phyloP scores from a whole-genome alignment of 148 eudicot species.

The Rhododendron mucronatum region DNA sequence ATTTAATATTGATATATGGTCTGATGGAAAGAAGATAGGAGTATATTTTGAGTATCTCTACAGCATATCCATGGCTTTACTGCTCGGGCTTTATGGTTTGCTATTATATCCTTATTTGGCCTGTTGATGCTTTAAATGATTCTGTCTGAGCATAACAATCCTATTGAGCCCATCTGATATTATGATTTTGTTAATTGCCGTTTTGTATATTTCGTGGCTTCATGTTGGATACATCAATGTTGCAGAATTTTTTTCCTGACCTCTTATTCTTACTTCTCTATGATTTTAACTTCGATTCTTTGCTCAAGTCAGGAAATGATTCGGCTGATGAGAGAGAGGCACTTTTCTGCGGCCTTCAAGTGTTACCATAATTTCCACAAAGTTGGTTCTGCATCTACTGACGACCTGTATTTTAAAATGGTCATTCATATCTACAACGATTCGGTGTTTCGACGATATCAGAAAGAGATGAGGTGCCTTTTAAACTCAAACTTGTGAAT shows the following conservation, averaged over 20 bases:
- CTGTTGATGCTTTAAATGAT: background rate
- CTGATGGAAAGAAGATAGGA: background rate
- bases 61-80: background rate
- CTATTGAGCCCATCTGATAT: background rate
- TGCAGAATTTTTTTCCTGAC: background rate
- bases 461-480: constrained; percentile 88
- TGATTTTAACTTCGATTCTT: constrained; percentile 3
- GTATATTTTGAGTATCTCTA: background rate
- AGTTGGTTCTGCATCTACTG: constrained; percentile 41
- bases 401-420: constrained; percentile 67
- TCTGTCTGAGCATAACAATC: background rate
- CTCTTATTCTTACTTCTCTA: background rate
- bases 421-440: constrained; percentile 90
- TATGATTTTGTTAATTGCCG: background rate
- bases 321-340: constrained; percentile 75
- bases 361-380: constrained; percentile 75
- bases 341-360: constrained; percentile 78
- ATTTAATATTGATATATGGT: too few species aligned
- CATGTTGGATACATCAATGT: background rate
- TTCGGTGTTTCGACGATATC: constrained; percentile 75
- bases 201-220: background rate
- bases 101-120: background rate
- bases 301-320: constrained; percentile 69
- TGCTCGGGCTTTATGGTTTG: background rate
- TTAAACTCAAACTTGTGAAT: background rate